Percentiles rank a stretch among this genome's conserved stretches.
Evolutionary conservation across 2,329 filamentous ascomycete genomes (phyloP).

Genomic region (Fusarium foetens): DNA sequence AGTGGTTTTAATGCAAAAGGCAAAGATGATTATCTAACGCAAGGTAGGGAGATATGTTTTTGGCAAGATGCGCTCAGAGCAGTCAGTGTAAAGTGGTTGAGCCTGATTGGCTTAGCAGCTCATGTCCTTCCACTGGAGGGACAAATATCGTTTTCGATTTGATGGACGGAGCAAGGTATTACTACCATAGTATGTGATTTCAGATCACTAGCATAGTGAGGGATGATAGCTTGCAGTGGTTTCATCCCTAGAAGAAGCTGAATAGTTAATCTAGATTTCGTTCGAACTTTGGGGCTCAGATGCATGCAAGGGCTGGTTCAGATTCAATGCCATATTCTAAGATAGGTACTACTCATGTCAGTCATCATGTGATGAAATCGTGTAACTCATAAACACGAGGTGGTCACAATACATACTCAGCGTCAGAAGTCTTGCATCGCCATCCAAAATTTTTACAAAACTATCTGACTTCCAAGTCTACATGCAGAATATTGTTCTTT

Average conservation of each 20-base stretch:
- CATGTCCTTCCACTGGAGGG: background rate
- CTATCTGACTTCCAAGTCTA: background rate
- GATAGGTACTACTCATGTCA: background rate
- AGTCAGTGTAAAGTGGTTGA: background rate
- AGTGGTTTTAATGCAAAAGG: background rate
- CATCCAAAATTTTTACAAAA: background rate
- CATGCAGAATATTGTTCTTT: background rate
- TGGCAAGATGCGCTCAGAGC: background rate
- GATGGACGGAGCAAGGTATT: background rate
- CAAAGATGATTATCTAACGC: background rate
- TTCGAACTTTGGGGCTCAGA: background rate
- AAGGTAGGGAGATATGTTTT: background rate
- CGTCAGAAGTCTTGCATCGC: background rate
- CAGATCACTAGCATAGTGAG: no score
- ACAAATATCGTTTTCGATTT: background rate
- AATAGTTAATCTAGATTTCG: background rate
- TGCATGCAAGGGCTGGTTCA: background rate
- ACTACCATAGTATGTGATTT: background rate
- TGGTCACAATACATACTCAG: background rate
- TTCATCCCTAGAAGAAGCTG: background rate
- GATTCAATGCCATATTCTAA: background rate
- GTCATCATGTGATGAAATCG: background rate
- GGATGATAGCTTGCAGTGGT: background rate
- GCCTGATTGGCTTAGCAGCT: constrained; percentile 5
- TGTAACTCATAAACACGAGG: background rate